phyloP scores from a whole-genome alignment of 1,284 basidiomycete genomes.

The Cutaneotrichosporon cavernicola region DNA sequence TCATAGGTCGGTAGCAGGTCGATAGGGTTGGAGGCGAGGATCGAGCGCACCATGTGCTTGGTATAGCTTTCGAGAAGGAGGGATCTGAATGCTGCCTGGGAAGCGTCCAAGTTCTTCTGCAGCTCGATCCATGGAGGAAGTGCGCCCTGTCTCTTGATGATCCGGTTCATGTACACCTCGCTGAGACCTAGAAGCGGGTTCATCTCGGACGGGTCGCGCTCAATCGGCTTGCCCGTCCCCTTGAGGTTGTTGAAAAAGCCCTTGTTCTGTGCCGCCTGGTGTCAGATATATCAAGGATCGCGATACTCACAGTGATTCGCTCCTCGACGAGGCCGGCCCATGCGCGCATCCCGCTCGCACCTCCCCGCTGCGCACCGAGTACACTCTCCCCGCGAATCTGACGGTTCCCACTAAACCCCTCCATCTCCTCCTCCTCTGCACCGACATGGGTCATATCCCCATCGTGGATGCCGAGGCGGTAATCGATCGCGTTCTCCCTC shows the following conservation, averaged over 20 bases:
- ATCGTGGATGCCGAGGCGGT: conserved; percentile 59
- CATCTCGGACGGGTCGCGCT: conserved; percentile 62
- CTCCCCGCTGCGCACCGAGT: conserved; percentile 43
- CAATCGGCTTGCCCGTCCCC: conserved; percentile 71
- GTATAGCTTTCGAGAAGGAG: conserved; percentile 56
- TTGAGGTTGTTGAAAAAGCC: conserved; percentile 73
- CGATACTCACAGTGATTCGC: conserved; percentile 60
- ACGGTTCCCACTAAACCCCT: conserved; percentile 57
- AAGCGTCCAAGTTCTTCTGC: conserved; percentile 65
- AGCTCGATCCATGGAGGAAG: conserved; percentile 89
- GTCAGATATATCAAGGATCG: conserved; percentile 5
- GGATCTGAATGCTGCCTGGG: conserved; percentile 64
- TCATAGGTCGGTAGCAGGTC: conserved; percentile 51
- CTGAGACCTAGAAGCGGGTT: conserved; percentile 70
- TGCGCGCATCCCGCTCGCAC: conserved; percentile 61
- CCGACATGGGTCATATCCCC: conserved; percentile 49
- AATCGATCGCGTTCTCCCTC: conserved; percentile 72
- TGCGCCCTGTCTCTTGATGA: conserved; percentile 78
- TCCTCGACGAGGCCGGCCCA: conserved; percentile 77
- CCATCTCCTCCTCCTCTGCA: conserved; percentile 53
- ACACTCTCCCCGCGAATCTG: conserved; percentile 54
- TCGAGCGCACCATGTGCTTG: conserved; percentile 63
- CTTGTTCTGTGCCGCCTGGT: conserved; percentile 51
- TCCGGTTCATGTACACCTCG: conserved; percentile 79
- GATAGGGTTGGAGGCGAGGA: conserved; percentile 55